phyloP scores from a whole-genome alignment of 176 grass and related monocot species.

The Calamus simplicifolius region DNA sequence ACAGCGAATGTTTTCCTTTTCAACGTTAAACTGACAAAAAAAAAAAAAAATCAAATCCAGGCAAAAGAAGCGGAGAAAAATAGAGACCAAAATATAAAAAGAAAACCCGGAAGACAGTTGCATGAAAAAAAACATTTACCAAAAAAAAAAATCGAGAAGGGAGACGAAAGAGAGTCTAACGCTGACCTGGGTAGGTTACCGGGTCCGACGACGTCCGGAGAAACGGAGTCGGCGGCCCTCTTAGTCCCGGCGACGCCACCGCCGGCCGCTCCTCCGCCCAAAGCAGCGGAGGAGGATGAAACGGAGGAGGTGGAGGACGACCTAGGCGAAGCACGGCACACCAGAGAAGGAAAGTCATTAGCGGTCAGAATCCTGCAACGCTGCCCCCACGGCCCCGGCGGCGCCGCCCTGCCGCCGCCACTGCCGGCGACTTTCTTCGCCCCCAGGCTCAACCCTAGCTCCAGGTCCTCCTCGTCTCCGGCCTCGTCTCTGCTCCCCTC shows the following conservation, averaged over 20 bases:
- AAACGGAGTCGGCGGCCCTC: conserved; percentile 8
- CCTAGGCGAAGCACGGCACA: conserved; percentile 2
- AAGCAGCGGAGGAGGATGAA: conserved; percentile 6
- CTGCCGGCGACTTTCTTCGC: conserved; percentile 13
- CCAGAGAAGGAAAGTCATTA: conserved; percentile 4
- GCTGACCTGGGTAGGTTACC: conserved; percentile 20
- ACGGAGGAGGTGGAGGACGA: conserved; percentile 17
- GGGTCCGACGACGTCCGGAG: conserved; percentile 15
- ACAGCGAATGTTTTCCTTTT: too few species aligned
- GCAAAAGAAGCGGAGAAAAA: too few species aligned
- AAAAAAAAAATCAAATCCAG: too few species aligned
- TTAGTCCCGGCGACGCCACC: conserved; percentile 3
- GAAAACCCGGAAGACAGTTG: too few species aligned
- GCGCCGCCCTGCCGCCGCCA: not conserved
- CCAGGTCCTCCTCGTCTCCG: conserved; percentile 7
- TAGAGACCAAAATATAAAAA: too few species aligned
- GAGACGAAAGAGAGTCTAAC: not conserved
- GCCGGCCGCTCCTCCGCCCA: not conserved
- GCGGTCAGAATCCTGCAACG: conserved; percentile 12
- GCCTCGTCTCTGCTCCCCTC: not conserved
- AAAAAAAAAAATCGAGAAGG: not conserved
- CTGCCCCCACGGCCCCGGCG: not conserved
- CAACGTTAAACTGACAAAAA: too few species aligned
- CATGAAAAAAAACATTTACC: too few species aligned
- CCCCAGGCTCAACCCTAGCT: conserved; percentile 35